phyloP scores from a whole-genome alignment of 768 basidiomycete species.

The Lyophyllum decastes region DNA sequence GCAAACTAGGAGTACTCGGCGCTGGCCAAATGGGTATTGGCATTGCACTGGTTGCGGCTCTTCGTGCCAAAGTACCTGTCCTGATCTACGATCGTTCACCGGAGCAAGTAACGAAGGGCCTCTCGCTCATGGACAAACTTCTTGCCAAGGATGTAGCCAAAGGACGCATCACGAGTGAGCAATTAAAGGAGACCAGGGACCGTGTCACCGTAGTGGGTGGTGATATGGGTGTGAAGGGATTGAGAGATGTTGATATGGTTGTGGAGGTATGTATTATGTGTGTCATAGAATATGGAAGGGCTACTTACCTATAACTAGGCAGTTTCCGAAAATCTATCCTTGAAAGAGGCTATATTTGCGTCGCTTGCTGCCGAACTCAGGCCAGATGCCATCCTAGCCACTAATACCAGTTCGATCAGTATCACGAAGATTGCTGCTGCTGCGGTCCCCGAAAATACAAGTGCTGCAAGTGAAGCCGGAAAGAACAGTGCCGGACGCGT shows the following conservation, averaged over 20 bases:
- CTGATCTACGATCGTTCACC: conserved; percentile 80
- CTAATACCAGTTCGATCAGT: conserved; percentile 93
- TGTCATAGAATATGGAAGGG: neutral
- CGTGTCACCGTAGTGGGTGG: conserved; percentile 61
- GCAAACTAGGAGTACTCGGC: conserved; percentile 75
- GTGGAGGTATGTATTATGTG: conserved; percentile 65
- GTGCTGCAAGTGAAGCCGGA: conserved; percentile 63
- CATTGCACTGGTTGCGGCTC: conserved; percentile 84
- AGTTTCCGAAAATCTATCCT: conserved; percentile 77
- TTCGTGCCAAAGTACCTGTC: conserved; percentile 85
- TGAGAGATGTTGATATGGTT: conserved; percentile 87
- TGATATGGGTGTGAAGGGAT: conserved; percentile 48
- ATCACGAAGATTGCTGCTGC: conserved; percentile 92
- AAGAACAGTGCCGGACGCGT: conserved; percentile 70
- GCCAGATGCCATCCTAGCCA: conserved; percentile 80
- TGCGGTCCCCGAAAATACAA: conserved; percentile 59
- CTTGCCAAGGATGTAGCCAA: conserved; percentile 90
- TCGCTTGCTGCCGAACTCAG: conserved; percentile 66
- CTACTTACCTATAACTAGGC: conserved; percentile 49
- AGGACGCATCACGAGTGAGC: conserved; percentile 65
- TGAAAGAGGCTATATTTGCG: conserved; percentile 81
- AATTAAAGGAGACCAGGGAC: conserved; percentile 73
- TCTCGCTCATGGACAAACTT: conserved; percentile 76
- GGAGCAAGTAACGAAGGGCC: conserved; percentile 72
- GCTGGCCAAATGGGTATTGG: conserved; percentile 92